Evolutionary conservation across 2,329 filamentous ascomycete genomes (phyloP).

Genomic region (Botrytis fabae): DNA sequence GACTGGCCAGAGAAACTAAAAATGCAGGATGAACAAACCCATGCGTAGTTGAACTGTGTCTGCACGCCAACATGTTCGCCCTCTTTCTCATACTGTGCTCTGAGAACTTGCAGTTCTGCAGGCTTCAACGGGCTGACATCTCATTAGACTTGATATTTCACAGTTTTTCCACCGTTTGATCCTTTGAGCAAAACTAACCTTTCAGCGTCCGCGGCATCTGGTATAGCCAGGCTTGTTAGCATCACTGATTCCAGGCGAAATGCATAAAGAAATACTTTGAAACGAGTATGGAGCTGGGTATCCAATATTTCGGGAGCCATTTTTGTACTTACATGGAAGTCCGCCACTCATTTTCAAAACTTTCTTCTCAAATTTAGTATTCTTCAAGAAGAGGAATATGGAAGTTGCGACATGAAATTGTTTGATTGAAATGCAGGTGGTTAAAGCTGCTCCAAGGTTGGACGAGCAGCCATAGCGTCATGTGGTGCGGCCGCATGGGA

Average conservation of each 20-base stretch:
- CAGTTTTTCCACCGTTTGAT: not conserved
- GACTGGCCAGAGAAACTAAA: not conserved
- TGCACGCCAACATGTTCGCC: conserved; percentile 95
- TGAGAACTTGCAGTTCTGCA: conserved; percentile 88
- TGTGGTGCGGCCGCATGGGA: conserved; percentile 14
- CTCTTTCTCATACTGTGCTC: conserved; percentile 95
- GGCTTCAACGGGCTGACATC: conserved; percentile 77
- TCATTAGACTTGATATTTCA: conserved; percentile 28
- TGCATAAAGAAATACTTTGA: conserved; percentile 33
- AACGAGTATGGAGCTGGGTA: conserved; percentile 34
- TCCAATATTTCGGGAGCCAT: conserved; percentile 32
- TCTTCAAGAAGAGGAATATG: conserved; percentile 4
- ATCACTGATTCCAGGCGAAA: conserved; percentile 35
- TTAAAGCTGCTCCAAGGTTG: conserved; percentile 22
- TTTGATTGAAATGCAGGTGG: not conserved
- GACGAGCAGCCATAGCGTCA: conserved; percentile 26
- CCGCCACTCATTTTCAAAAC: conserved; percentile 36
- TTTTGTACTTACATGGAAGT: conserved; percentile 43
- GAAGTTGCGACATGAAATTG: conserved; percentile 30
- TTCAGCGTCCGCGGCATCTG: conserved; percentile 97
- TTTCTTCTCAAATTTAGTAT: conserved; percentile 14
- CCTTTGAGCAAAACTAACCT: conserved; percentile 58
- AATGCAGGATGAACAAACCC: conserved; percentile 59
- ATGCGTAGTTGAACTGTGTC: conserved; percentile 99
- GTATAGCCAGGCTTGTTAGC: conserved; percentile 37